Evolutionary conservation across 2,329 filamentous ascomycete genomes (phyloP).

Genomic region (Verticillium albo-atrum): DNA sequence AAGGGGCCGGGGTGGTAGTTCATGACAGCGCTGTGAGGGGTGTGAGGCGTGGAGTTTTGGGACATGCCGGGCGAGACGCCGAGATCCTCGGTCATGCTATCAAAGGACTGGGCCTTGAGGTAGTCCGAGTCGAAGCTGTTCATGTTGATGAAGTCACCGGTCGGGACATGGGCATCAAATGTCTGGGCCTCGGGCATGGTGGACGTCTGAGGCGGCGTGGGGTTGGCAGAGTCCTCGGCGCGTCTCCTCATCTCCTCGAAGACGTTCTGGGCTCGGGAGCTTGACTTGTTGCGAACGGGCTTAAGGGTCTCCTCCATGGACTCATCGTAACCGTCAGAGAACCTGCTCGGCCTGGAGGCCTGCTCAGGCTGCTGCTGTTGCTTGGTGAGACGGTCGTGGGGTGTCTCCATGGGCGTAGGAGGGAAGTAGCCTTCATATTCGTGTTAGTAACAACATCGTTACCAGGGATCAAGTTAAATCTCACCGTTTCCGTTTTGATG

Average conservation of each 20-base stretch:
- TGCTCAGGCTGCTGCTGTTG: constrained; percentile 21
- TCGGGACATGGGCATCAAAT: constrained; percentile 40
- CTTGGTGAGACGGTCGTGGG: constrained; percentile 43
- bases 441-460: constrained; percentile 12
- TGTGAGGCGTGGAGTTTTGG: constrained; percentile 48
- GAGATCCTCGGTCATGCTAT: constrained; percentile 26
- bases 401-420: constrained; percentile 63
- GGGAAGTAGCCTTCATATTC: constrained; percentile 53
- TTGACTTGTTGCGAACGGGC: constrained; percentile 39
- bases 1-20: constrained; percentile 36
- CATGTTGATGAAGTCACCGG: constrained; percentile 53
- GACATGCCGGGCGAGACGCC: constrained; percentile 43
- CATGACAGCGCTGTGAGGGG: constrained; percentile 32
- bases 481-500: constrained; percentile 56
- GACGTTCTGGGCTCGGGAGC: constrained; percentile 41
- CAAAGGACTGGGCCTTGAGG: constrained; percentile 30
- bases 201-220: constrained; percentile 7
- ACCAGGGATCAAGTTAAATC: constrained; percentile 19
- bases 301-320: constrained; percentile 65
- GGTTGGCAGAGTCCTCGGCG: constrained; percentile 41
- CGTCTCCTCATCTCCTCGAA: constrained; percentile 57
- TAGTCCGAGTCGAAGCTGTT: constrained; percentile 42
- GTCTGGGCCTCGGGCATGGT: constrained; percentile 42
- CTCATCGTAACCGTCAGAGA: constrained; percentile 58
- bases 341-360: constrained; percentile 37